Percentiles rank a stretch among this genome's conserved stretches.
phyloP scores from a whole-genome alignment of 1,284 basidiomycete species.

The Rhodotorula sp. region DNA sequence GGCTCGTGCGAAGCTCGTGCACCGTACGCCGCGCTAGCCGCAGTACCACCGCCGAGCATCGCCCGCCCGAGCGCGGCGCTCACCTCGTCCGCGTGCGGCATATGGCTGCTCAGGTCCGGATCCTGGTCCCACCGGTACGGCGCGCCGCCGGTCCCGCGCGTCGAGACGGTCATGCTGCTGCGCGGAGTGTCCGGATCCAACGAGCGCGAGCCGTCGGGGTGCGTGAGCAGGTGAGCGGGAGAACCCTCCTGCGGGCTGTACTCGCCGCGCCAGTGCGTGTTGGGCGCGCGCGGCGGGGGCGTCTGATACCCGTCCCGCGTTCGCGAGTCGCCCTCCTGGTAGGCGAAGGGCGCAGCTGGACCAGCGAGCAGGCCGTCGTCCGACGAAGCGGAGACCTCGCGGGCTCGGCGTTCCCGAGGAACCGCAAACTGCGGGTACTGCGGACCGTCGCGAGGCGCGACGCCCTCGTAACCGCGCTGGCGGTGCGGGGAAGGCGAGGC shows the following conservation, averaged over 20 bases:
- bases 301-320: not conserved
- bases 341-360: constrained; percentile 3
- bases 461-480: not conserved
- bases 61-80: constrained; percentile 11
- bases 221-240: constrained; percentile 2
- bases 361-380: not conserved
- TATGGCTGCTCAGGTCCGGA: not conserved
- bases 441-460: not conserved
- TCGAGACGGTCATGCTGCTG: constrained; percentile 7
- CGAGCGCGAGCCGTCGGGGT: not conserved
- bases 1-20: not conserved
- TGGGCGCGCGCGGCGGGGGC: constrained; percentile 6
- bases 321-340: constrained; percentile 8
- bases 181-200: not conserved
- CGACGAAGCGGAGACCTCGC: constrained; percentile 6
- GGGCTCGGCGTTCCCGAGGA: not conserved
- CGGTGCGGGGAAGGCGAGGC: not conserved
- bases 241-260: constrained; percentile 7
- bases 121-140: constrained; percentile 17
- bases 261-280: constrained; percentile 8
- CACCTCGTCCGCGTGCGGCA: constrained; percentile 11
- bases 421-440: not conserved
- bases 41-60: not conserved
- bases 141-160: constrained; percentile 15
- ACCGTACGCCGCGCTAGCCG: not conserved